Percentiles rank a stretch among this genome's conserved stretches.
phyloP scores from a whole-genome alignment of 495 filamentous ascomycete genomes.

The Aspergillus affinis region DNA sequence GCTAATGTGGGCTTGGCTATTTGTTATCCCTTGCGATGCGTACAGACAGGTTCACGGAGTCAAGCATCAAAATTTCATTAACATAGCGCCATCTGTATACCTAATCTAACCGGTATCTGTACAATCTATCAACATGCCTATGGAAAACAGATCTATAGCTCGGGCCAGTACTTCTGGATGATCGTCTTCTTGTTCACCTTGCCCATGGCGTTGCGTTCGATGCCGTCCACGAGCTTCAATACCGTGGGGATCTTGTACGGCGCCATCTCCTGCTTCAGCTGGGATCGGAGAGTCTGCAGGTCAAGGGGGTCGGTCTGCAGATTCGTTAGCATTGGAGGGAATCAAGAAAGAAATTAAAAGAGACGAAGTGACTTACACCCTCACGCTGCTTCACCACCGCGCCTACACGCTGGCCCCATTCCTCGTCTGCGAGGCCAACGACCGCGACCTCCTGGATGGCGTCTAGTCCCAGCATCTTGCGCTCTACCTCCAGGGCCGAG shows the following conservation, averaged over 20 bases:
- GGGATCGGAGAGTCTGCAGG: constrained; percentile 31
- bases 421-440: constrained; percentile 42
- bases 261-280: constrained; percentile 44
- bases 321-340: constrained; percentile 15
- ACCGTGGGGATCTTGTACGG: constrained; percentile 50
- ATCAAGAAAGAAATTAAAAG: neutral
- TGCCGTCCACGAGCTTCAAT: constrained; percentile 43
- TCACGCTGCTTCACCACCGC: constrained; percentile 43
- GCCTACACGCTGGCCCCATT: constrained; percentile 48
- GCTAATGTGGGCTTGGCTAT: no score
- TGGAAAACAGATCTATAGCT: constrained; percentile 2
- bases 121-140: neutral
- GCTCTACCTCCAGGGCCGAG: constrained; percentile 46
- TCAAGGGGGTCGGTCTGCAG: constrained; percentile 34
- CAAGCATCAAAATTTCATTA: neutral
- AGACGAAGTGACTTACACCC: constrained; percentile 31
- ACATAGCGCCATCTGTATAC: constrained; percentile 1
- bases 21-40: no score
- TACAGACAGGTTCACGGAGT: neutral
- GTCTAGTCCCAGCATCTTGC: constrained; percentile 39
- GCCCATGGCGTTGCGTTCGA: constrained; percentile 51
- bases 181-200: constrained; percentile 50
- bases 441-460: constrained; percentile 43
- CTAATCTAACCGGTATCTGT: neutral
- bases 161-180: constrained; percentile 46